Conservation (phyloP, 352 stramenopile species). For the Phytophthora sansomeana region DNA sequence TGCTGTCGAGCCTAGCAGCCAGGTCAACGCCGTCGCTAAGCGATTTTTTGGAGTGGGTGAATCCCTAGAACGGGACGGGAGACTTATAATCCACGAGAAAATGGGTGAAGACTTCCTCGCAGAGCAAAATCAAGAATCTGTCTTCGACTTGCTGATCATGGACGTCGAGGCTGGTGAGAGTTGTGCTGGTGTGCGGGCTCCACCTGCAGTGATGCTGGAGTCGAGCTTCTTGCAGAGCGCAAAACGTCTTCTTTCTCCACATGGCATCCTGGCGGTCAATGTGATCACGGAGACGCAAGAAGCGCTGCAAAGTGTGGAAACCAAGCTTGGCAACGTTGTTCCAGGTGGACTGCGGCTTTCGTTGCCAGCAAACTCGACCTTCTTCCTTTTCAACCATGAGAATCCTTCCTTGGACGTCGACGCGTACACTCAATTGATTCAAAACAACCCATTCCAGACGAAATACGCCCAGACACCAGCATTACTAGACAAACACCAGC, state of each 20-base stretch:
- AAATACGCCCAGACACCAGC: conserved; percentile 33
- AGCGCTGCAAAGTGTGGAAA: conserved; percentile 39
- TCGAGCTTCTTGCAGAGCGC: conserved; percentile 41
- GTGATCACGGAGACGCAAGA: conserved; percentile 58
- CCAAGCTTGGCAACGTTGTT: conserved; percentile 40
- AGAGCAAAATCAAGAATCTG: conserved; percentile 15
- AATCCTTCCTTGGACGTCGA: not conserved
- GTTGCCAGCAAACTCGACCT: conserved; percentile 47
- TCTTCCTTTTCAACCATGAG: conserved; percentile 49
- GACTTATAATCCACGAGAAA: conserved; percentile 49
- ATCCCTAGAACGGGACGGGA: conserved; percentile 29
- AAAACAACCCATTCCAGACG: conserved; percentile 31
- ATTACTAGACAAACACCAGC: conserved; percentile 26
- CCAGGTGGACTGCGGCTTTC: conserved; percentile 36
- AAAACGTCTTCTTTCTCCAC: conserved; percentile 35
- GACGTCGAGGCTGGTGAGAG: conserved; percentile 71
- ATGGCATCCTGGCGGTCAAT: conserved; percentile 63
- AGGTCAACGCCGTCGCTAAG: conserved; percentile 53
- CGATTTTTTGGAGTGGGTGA: conserved; percentile 54
- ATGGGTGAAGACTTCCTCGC: conserved; percentile 56
- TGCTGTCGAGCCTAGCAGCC: conserved; percentile 61
- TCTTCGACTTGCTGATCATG: conserved; percentile 60
- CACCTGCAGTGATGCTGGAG: conserved; percentile 52
- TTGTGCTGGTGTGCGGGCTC: conserved; percentile 47
- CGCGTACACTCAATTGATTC: conserved; percentile 24